Percentiles rank a stretch among this genome's conserved stretches.
Conservation (phyloP, 805 yeast species). For the Lipomyces lipofer region DNA sequence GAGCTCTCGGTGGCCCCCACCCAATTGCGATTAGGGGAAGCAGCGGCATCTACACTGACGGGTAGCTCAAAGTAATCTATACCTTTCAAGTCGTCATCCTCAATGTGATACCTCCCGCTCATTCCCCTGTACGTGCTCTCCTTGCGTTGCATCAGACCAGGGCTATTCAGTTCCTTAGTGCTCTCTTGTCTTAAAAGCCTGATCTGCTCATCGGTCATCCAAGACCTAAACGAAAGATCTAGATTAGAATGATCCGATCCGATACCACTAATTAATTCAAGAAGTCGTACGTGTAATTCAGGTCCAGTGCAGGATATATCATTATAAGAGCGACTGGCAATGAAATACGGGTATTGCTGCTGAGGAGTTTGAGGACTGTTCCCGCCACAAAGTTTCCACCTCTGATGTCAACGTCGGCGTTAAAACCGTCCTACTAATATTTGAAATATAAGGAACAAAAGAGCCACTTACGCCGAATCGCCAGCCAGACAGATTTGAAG, state of each 20-base stretch:
- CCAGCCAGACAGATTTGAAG: conserved; percentile 33
- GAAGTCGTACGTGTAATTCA: conserved; percentile 34
- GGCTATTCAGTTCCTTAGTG: conserved; percentile 20
- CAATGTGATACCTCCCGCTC: conserved; percentile 17
- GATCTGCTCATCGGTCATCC: conserved; percentile 35
- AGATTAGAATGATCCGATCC: neutral
- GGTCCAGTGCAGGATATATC: conserved; percentile 37
- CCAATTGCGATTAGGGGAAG: neutral
- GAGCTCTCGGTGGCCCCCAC: neutral
- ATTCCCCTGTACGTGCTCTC: conserved; percentile 28
- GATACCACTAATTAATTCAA: neutral
- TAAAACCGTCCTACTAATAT: conserved; percentile 2
- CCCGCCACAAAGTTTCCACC: conserved; percentile 37
- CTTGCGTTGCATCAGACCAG: conserved; percentile 29
- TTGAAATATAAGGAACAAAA: neutral
- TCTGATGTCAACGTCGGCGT: conserved; percentile 6
- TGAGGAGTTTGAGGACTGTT: conserved; percentile 29
- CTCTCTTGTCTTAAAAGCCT: conserved; percentile 34
- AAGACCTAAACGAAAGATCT: conserved; percentile 12
- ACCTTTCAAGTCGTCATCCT: conserved; percentile 10
- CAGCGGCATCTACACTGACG: conserved; percentile 1
- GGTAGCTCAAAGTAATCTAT: conserved; percentile 14
- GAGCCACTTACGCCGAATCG: conserved; percentile 34
- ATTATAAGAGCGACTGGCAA: conserved; percentile 35
- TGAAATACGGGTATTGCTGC: conserved; percentile 9